Percentiles rank a stretch among this genome's conserved stretches.
These are phyloP conservation scores for Aspergillus ruber DNA, from an alignment of 2,329 filamentous ascomycete genomes.

Conservation along the genomic window DNA sequence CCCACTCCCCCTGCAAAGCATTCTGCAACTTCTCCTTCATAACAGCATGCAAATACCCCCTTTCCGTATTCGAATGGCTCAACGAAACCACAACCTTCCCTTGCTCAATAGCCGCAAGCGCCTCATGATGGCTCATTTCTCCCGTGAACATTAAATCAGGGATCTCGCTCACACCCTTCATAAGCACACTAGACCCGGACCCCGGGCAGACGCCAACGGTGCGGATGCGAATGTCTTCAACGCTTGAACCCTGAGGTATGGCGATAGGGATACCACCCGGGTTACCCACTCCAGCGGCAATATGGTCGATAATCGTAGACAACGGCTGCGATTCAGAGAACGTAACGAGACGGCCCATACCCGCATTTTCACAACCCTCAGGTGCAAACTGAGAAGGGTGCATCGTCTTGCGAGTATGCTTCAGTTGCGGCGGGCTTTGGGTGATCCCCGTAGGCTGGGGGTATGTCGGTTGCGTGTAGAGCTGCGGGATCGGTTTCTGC, in stretches of 20 bases:
- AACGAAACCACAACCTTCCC: conserved; percentile 76
- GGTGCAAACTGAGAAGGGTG: conserved; percentile 36
- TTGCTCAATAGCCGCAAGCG: conserved; percentile 75
- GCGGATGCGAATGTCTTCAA: conserved; percentile 52
- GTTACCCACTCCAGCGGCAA: conserved; percentile 58
- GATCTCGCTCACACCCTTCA: conserved; percentile 46
- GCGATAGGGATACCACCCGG: conserved; percentile 60
- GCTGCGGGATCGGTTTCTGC: conserved; percentile 15
- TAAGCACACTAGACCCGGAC: conserved; percentile 66
- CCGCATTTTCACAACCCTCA: conserved; percentile 44
- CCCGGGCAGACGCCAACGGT: conserved; percentile 85
- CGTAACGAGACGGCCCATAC: conserved; percentile 56
- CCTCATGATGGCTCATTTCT: conserved; percentile 89
- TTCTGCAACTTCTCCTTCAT: conserved; percentile 61
- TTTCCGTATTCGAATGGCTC: conserved; percentile 91
- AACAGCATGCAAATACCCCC: conserved; percentile 68
- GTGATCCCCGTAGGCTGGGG: conserved; percentile 24
- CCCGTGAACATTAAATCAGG: conserved; percentile 85
- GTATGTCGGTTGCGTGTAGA: conserved; percentile 38
- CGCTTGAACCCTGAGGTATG: conserved; percentile 52
- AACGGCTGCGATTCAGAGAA: conserved; percentile 50
- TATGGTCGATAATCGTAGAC: conserved; percentile 54
- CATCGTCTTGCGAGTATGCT: conserved; percentile 50
- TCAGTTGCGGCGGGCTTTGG: conserved; percentile 32
- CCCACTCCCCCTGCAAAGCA: conserved; percentile 53